Evolutionary conservation across 2,329 filamentous ascomycete species (phyloP), one percentile per base, ranked within the genome.

Genomic region (Amauroascus niger): DNA sequence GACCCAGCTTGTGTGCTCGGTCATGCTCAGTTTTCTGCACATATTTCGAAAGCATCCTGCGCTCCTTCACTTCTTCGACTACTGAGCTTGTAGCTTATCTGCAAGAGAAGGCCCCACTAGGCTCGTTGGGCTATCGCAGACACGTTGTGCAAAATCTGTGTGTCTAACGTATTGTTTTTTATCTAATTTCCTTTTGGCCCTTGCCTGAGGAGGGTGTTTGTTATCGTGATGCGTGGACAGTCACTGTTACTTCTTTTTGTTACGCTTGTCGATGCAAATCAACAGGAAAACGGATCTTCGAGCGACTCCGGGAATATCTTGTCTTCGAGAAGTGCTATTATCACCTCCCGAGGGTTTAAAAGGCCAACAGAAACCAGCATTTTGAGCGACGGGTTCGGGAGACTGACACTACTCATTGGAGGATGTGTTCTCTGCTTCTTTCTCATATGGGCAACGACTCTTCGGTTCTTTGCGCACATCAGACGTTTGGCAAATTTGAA

Each of bases 401-500:
- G 79, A 54, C 83, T 84, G 64, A 74, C 84, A 41, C 72, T 84
- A 59, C 71, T 82, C 59, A 75, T 84, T 26, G 82, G 86, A 67
- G 80, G 80, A 51, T 77, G 77, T 49, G 74, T 89, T 49, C 78
- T 84, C 11, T 76, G 68, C 33, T 75, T 77, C 48, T 75, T 90
- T 61, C 75, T 87, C 58, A 61, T 83, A 58, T 91, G 87, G 79
- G 81, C 84, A 57, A 67, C 83, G 58, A 69, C 74, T 52, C 76
- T 81, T 49, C 76, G 79, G 52, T 70, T 86, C 54, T 74, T 80
- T 55, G 80, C 78, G 60, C 84, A 93, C 64, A 74, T 90, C 35
- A 81, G 89, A 58, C 84, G 80, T 24, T 76, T 95, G 43, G 78
- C 85, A 40, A 88, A 83, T 63, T 78, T 95, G 60, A 84, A 80